Percentiles rank a stretch among this genome's conserved stretches.
phyloP scores from a whole-genome alignment of 768 basidiomycete species.

The Pisolithus orientalis region DNA sequence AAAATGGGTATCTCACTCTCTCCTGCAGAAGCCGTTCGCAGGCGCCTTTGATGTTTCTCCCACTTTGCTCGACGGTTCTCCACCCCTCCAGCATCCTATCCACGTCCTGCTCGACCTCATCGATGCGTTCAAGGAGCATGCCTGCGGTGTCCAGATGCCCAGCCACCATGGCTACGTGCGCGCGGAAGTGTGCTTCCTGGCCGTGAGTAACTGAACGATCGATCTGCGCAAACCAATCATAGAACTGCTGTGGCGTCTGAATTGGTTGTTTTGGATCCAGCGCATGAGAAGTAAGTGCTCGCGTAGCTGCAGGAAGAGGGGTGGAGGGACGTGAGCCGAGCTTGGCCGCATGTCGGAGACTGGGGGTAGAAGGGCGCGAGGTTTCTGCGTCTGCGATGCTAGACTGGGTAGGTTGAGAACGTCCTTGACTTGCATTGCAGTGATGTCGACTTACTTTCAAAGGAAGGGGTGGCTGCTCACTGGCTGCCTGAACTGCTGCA shows the following conservation, averaged over 20 bases:
- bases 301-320: constrained; percentile 15
- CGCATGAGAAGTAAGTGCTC: constrained; percentile 36
- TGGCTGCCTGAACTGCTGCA: constrained; percentile 51
- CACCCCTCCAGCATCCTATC: constrained; percentile 80
- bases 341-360: constrained; percentile 32
- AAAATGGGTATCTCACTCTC: constrained; percentile 48
- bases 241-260: constrained; percentile 90
- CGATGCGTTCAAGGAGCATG: constrained; percentile 60
- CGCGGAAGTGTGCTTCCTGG: constrained; percentile 89
- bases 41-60: constrained; percentile 83
- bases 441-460: constrained; percentile 55
- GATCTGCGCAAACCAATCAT: constrained; percentile 91
- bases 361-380: constrained; percentile 29
- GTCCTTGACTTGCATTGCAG: constrained; percentile 5
- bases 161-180: constrained; percentile 71
- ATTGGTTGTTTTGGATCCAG: constrained; percentile 75
- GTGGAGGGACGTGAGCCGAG: constrained; percentile 46
- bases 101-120: constrained; percentile 68
- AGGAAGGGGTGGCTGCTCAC: constrained; percentile 59
- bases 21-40: constrained; percentile 88
- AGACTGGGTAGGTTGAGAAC: constrained; percentile 37
- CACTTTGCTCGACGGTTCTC: constrained; percentile 88
- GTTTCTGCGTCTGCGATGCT: constrained; percentile 30
- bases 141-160: constrained; percentile 78
- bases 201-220: constrained; percentile 88